phyloP scores from a whole-genome alignment of 202 grass and related monocot genomes.

The Carex arenaria region DNA sequence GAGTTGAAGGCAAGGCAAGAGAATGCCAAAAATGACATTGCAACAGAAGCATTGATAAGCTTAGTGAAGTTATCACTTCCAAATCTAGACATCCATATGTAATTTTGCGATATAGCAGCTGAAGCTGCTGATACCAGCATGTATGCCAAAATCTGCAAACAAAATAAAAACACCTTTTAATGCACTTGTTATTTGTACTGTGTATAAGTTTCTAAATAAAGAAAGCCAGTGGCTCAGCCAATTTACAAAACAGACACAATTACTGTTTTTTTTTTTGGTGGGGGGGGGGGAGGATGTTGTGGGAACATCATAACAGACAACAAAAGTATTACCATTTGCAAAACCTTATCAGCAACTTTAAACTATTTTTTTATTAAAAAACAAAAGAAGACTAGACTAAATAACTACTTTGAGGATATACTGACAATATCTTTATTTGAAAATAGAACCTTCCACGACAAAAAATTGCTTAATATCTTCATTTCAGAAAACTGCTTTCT shows the following conservation, averaged over 20 bases:
- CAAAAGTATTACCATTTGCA: neutral
- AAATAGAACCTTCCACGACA: neutral
- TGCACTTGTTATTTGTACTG: neutral
- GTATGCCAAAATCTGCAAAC: conserved; percentile 68
- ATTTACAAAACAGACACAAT: neutral
- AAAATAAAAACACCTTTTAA: neutral
- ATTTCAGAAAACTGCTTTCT: neutral
- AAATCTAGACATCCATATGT: conserved; percentile 73
- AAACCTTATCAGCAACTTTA: neutral
- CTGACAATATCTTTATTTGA: neutral
- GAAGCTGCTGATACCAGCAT: conserved; percentile 83
- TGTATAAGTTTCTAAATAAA: neutral
- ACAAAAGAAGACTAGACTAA: neutral
- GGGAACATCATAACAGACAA: neutral
- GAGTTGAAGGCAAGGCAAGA: conserved; percentile 50
- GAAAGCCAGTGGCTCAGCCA: neutral
- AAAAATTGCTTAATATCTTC: neutral
- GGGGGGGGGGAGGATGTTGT: neutral
- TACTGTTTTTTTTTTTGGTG: neutral
- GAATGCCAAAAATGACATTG: conserved; percentile 72
- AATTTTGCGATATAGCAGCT: conserved; percentile 59
- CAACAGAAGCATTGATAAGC: conserved; percentile 55
- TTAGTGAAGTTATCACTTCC: conserved; percentile 67
- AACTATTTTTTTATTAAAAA: neutral
- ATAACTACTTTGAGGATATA: neutral